Conservation (phyloP, 208 protist genomes). For the Trypanosoma congolense region DNA sequence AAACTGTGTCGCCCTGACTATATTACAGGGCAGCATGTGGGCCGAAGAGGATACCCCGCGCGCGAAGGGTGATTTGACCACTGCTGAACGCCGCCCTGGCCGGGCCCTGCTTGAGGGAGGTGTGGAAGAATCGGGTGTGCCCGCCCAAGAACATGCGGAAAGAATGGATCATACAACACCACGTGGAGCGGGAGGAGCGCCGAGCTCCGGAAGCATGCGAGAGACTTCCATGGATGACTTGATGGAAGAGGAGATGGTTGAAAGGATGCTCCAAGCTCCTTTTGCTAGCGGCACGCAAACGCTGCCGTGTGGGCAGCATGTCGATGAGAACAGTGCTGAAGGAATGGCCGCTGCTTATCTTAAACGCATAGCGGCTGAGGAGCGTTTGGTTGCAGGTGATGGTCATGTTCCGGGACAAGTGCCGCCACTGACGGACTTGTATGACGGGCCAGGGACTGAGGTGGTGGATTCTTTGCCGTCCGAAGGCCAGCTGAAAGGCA, state of each 20-base stretch:
- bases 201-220: too few relatives aligned
- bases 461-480: too few relatives aligned
- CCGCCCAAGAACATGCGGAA: neutral
- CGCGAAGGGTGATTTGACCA: neutral
- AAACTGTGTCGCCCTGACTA: slow-evolving; percentile 56
- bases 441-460: too few relatives aligned
- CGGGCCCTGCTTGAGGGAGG: too few relatives aligned
- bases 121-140: neutral
- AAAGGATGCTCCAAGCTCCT: neutral
- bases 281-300: neutral
- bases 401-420: neutral
- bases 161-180: neutral
- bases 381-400: slow-evolving; percentile 1
- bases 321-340: neutral
- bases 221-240: too few relatives aligned
- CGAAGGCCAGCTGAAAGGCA: too few relatives aligned
- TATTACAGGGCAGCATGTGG: slow-evolving; percentile 32
- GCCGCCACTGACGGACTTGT: too few relatives aligned
- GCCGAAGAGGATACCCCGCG: neutral
- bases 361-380: slow-evolving; percentile 14
- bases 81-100: too few relatives aligned
- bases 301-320: neutral
- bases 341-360: slow-evolving; percentile 3
- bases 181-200: too few relatives aligned
- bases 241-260: slow-evolving; percentile 10